These are phyloP conservation scores for Rhinocladiella similis DNA, from an alignment of 2,329 filamentous ascomycete species.

Conservation along the genomic window DNA sequence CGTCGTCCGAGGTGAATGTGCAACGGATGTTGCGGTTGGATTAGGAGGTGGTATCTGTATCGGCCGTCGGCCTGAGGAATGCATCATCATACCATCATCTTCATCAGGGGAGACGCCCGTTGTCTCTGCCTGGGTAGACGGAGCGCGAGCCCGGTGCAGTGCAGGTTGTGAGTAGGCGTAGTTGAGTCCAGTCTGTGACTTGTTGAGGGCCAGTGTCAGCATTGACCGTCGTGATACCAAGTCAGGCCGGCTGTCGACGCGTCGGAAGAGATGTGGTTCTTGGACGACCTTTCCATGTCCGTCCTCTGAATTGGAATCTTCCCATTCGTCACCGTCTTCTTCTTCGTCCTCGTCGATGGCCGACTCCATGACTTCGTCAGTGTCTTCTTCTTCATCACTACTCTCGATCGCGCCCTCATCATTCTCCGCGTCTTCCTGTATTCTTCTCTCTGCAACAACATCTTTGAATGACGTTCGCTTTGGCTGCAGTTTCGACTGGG, in stretches of 20 bases:
- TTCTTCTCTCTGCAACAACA: constrained; percentile 68
- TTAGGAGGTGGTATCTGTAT: constrained; percentile 26
- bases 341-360: constrained; percentile 73
- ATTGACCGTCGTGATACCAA: constrained; percentile 83
- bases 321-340: constrained; percentile 57
- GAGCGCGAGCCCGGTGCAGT: constrained; percentile 57
- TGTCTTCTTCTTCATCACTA: constrained; percentile 61
- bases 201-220: constrained; percentile 81
- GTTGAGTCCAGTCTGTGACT: constrained; percentile 13
- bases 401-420: constrained; percentile 62
- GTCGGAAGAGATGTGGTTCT: constrained; percentile 78
- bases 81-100: constrained; percentile 30
- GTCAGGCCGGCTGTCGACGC: constrained; percentile 84
- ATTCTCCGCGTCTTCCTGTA: constrained; percentile 54
- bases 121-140: constrained; percentile 54
- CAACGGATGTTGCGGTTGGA: constrained; percentile 49
- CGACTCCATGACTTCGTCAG: constrained; percentile 72
- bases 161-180: constrained; percentile 42
- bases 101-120: constrained; percentile 56
- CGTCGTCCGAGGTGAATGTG: constrained; percentile 87
- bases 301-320: constrained; percentile 74
- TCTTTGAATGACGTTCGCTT: constrained; percentile 84
- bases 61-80: constrained; percentile 19
- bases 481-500: constrained; percentile 44
- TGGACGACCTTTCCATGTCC: constrained; percentile 78